Evolutionary conservation across 140 eudicot species (phyloP).

Genomic region (Ambrosia hybrid): DNA sequence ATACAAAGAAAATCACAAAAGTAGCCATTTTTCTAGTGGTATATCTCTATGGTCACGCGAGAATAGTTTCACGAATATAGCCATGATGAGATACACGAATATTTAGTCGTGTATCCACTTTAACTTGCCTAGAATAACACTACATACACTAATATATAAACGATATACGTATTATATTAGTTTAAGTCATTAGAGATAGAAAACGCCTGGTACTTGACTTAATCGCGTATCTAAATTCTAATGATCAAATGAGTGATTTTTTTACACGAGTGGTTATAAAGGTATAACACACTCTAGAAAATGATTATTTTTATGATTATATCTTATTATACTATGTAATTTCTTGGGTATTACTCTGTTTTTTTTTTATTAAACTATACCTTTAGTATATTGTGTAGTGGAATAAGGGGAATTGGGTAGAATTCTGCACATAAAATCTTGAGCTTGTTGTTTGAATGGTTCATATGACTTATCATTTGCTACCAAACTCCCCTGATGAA

Average conservation of each 20-base stretch:
- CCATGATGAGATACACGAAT: constrained; percentile 21
- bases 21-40: not conserved
- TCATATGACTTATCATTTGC: constrained; percentile 50
- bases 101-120: constrained; percentile 16
- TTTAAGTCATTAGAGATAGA: not conserved
- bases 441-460: constrained; percentile 61
- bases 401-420: constrained; percentile 77
- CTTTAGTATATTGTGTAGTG: constrained; percentile 74
- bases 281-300: not conserved
- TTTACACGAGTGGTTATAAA: not conserved
- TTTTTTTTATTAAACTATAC: constrained; percentile 26
- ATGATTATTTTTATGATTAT: not conserved
- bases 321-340: not conserved
- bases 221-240: not conserved
- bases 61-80: not conserved
- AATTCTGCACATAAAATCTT: constrained; percentile 76
- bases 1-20: not conserved
- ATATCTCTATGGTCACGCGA: not conserved
- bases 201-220: not conserved
- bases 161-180: not conserved
- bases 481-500: constrained; percentile 54
- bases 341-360: not conserved
- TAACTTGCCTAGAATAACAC: not conserved
- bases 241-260: not conserved
- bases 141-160: not conserved